Conservation (phyloP, 306 rosid genomes). For the Vigna hirtella region DNA sequence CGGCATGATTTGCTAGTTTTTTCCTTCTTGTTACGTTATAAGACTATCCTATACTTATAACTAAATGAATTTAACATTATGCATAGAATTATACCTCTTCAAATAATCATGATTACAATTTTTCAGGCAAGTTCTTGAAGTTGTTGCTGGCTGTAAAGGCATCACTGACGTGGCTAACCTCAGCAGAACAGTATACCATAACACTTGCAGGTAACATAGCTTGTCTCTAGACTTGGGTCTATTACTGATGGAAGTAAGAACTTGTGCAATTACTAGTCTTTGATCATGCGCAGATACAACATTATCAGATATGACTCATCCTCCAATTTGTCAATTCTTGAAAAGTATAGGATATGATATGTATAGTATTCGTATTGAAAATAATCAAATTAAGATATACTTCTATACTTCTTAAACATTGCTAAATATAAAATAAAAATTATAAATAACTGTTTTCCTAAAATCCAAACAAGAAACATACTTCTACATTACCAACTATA, state of each 20-base stretch:
- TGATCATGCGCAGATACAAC: background rate
- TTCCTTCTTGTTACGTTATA: conserved; percentile 3
- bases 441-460: background rate
- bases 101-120: conserved; percentile 29
- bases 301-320: background rate
- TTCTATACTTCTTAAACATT: background rate
- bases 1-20: conserved; percentile 12
- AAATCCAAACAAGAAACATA: background rate
- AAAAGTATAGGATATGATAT: background rate
- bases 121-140: conserved; percentile 95
- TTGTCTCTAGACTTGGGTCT: conserved; percentile 25
- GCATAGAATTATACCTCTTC: background rate
- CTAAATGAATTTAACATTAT: conserved; percentile 3
- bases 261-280: conserved; percentile 6
- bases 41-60: conserved; percentile 10
- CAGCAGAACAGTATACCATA: conserved; percentile 77
- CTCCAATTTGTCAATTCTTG: background rate
- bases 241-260: conserved; percentile 34
- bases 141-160: conserved; percentile 88
- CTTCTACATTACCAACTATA: background rate
- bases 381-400: background rate
- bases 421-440: background rate
- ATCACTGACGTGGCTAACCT: conserved; percentile 65
- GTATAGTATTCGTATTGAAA: background rate
- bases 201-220: conserved; percentile 84